Percentiles rank a stretch among this genome's conserved stretches.
These are phyloP conservation scores for Aphanomyces stellatus DNA, from an alignment of 352 stramenopile genomes.

Conservation along the genomic window DNA sequence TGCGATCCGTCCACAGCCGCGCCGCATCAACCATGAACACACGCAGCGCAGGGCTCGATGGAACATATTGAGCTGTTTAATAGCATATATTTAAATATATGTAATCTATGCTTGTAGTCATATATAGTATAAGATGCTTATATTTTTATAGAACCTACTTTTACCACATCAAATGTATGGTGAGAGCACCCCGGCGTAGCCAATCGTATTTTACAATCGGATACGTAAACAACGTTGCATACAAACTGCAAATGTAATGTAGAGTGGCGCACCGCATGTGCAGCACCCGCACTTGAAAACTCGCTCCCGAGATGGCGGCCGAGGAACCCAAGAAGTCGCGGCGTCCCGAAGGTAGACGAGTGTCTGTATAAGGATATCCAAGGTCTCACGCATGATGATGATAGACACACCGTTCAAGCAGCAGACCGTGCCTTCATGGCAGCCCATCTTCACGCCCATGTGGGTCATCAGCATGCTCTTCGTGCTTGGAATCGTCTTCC, in stretches of 20 bases:
- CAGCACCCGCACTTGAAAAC: neutral
- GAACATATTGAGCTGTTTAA: no score
- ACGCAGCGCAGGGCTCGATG: no score
- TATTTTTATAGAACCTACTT: no score
- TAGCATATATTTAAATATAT: no score
- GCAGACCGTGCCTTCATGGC: slow-evolving; percentile 49
- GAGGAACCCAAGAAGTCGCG: neutral
- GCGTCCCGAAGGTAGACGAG: neutral
- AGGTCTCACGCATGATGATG: slow-evolving; percentile 21
- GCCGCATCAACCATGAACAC: no score
- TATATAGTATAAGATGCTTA: no score
- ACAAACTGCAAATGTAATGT: neutral
- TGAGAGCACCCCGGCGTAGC: no score
- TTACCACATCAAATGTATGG: no score
- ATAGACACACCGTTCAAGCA: slow-evolving; percentile 49
- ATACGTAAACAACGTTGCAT: neutral
- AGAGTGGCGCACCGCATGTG: neutral
- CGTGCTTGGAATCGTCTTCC: slow-evolving; percentile 59
- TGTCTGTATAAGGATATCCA: neutral
- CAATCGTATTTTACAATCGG: no score
- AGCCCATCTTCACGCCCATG: slow-evolving; percentile 77
- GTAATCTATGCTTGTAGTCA: no score
- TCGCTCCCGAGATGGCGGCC: neutral
- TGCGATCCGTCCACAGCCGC: no score
- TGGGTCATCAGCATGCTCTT: slow-evolving; percentile 72